phyloP scores from a whole-genome alignment of 768 basidiomycete species.

The Asterophora lycoperdoides region DNA sequence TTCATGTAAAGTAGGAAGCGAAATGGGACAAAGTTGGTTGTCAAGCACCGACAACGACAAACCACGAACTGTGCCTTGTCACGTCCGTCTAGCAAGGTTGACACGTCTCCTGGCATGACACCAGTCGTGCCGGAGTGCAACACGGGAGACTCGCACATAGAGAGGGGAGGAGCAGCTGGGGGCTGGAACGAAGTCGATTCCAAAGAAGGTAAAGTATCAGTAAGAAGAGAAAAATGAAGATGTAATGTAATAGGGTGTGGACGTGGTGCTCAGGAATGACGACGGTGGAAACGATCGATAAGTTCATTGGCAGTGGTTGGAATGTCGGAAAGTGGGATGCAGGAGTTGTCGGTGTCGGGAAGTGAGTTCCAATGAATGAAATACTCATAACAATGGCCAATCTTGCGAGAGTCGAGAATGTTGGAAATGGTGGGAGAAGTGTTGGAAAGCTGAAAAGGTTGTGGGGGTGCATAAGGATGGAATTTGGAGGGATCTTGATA shows the following conservation, averaged over 20 bases:
- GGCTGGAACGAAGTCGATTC: too few species aligned
- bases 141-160: too few species aligned
- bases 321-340: conserved; percentile 12
- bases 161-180: too few species aligned
- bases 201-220: neutral
- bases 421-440: neutral
- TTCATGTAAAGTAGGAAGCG: too few species aligned
- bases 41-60: too few species aligned
- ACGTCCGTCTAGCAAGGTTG: too few species aligned
- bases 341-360: conserved; percentile 7
- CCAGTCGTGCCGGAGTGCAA: too few species aligned
- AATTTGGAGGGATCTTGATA: neutral
- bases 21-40: too few species aligned
- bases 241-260: neutral
- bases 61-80: too few species aligned
- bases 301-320: neutral
- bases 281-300: conserved; percentile 2
- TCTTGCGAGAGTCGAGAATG: neutral
- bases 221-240: neutral
- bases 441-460: too few species aligned
- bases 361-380: conserved; percentile 2
- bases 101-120: too few species aligned
- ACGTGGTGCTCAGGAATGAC: neutral
- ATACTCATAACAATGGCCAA: conserved; percentile 2
- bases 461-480: too few species aligned